Evolutionary conservation across 179 eudicot genomes (phyloP), one percentile per base, ranked within the genome.

Genomic region (Vitellaria paradoxa): DNA sequence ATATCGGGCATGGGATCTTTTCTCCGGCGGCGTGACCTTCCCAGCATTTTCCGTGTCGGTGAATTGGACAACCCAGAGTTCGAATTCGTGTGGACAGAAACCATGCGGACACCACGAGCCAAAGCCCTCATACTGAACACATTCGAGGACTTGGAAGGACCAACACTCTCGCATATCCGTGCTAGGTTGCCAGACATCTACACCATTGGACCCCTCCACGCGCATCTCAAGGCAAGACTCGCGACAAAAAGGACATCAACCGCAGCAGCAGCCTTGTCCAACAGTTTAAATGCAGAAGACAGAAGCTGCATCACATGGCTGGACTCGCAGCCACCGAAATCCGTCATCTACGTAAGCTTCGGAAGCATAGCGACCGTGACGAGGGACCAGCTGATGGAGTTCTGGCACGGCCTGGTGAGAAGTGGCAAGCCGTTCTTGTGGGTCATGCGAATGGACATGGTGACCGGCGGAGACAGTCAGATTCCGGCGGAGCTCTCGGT

Each of bases 41-140:
- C 81, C 6, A 65, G 73, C 20, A 26, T 65, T 42, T 79, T 60
- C 30, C 78, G 78, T 4, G 57, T 59, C 24, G 66, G 8, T 6
- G 81, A 79, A 53, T 73, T 13, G 68, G 66, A 21, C 65, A 67
- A 42, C 73, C 61, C 50, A 6, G 17, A 30, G 0, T 67, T 86
- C 17, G 85, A 78, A 46, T 72, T 78, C 10, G 14, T 80, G 14
- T 47, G 26, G 0, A 77, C 53, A 2, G 79, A 82, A 70, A 83
- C 74, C 12, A 55, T 55, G 18, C 76, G 79, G 26, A 82, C 70
- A 17, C 24, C 82, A 1, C 74, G 73, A 74, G 90, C 95, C 52
- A 77, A 84, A 24, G 95, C 83, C 0, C 89, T 87, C 52, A 87
- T 91, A 50, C 82, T 91, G 66, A 89, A 91, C 82, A 87, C 92